Percentiles rank a stretch among this genome's conserved stretches.
phyloP scores from a whole-genome alignment of 116 monocot genomes.

The Papilionanthe hybrid region DNA sequence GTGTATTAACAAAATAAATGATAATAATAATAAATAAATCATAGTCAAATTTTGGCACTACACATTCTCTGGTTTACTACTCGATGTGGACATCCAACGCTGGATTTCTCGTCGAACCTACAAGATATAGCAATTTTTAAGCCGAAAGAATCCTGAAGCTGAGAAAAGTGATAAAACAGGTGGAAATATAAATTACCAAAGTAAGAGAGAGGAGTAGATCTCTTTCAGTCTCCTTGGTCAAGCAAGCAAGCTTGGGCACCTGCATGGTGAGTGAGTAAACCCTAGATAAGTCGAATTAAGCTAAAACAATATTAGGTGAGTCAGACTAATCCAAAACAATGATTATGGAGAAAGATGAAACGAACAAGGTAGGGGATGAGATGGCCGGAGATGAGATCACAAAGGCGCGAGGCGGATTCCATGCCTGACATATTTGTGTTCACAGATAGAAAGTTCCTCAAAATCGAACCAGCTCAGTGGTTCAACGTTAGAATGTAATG shows the following conservation, averaged over 20 bases:
- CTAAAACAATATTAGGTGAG: not conserved
- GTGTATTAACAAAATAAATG: not conserved
- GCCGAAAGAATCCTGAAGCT: not conserved
- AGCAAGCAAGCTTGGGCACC: constrained; percentile 18
- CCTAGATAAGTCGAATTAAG: not conserved
- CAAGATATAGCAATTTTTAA: not conserved
- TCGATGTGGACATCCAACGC: constrained; percentile 15
- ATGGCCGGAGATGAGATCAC: constrained; percentile 29
- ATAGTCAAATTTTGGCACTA: constrained; percentile 6
- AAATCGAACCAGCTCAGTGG: too few species aligned
- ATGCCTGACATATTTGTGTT: not conserved
- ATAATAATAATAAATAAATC: too few species aligned
- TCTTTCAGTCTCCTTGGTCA: constrained; percentile 31
- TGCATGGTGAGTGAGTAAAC: constrained; percentile 12
- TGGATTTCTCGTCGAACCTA: constrained; percentile 33
- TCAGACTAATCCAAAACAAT: not conserved
- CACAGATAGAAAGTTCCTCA: too few species aligned
- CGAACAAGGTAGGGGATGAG: constrained; percentile 19
- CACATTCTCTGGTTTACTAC: not conserved
- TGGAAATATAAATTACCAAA: constrained; percentile 11
- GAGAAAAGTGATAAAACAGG: not conserved
- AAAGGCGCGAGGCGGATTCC: constrained; percentile 23
- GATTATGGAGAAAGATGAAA: not conserved
- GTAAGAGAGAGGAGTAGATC: constrained; percentile 36
- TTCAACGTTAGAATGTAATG: too few species aligned